Conservation (phyloP, 176 grass and related monocot species). For the Triticum dicoccoides region DNA sequence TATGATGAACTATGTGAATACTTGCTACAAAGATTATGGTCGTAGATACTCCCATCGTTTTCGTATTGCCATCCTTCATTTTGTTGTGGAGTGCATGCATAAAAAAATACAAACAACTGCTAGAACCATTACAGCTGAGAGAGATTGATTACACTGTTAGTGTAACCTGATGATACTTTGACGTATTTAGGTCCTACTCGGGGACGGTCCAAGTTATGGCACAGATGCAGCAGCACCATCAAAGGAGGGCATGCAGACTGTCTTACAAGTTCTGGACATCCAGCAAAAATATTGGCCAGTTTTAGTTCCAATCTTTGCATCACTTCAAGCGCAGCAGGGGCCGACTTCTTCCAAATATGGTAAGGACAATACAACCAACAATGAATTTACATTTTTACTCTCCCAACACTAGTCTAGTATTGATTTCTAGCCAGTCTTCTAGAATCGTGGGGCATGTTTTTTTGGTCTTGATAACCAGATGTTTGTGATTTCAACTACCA, state of each 20-base stretch:
- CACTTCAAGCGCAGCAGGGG: slow-evolving; percentile 49
- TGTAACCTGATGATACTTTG: slow-evolving; percentile 8
- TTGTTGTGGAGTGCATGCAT: background rate
- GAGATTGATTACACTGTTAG: background rate
- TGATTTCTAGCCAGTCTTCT: background rate
- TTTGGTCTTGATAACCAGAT: slow-evolving; percentile 2
- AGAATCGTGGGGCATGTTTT: background rate
- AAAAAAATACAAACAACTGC: background rate
- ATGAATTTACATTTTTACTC: background rate
- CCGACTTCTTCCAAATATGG: slow-evolving; percentile 57
- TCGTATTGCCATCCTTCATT: background rate
- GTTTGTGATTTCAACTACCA: background rate
- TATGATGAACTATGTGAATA: background rate
- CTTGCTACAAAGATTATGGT: background rate
- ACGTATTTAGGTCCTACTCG: slow-evolving; percentile 65
- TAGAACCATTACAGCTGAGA: background rate
- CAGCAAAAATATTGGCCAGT: slow-evolving; percentile 79
- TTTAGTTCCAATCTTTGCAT: slow-evolving; percentile 56
- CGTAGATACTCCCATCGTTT: slow-evolving; percentile 6
- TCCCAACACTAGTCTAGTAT: background rate
- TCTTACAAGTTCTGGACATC: slow-evolving; percentile 70
- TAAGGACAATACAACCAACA: slow-evolving; percentile 35
- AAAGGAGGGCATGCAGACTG: slow-evolving; percentile 52
- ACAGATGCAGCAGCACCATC: slow-evolving; percentile 48
- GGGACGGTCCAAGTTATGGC: slow-evolving; percentile 39